Conservation (phyloP, 1,284 basidiomycete species). For the Naganishia albida region DNA sequence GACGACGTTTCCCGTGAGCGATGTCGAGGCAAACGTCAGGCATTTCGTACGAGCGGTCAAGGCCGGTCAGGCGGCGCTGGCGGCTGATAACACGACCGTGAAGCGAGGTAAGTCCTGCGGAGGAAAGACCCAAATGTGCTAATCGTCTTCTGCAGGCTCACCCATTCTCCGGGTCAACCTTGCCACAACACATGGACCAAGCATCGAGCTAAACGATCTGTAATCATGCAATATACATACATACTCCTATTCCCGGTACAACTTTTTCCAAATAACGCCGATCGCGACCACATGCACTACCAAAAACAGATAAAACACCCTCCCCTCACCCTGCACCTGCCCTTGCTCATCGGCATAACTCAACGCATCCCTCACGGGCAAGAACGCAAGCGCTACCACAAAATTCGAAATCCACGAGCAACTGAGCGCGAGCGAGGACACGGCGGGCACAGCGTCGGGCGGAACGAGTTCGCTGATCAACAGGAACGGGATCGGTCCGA, state of each 20-base stretch:
- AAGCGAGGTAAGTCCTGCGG: conserved; percentile 39
- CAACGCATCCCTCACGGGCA: conserved; percentile 75
- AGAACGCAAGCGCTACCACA: conserved; percentile 74
- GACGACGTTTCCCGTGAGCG: conserved; percentile 65
- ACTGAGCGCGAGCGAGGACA: conserved; percentile 79
- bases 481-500: conserved; percentile 91
- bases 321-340: conserved; percentile 63
- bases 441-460: conserved; percentile 73
- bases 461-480: conserved; percentile 91
- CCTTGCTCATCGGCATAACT: conserved; percentile 49
- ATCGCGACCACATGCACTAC: conserved; percentile 41
- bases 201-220: conserved; percentile 59
- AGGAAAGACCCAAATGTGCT: conserved; percentile 18
- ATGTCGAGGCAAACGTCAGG: conserved; percentile 76
- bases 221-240: conserved; percentile 8
- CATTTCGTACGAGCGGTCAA: conserved; percentile 73
- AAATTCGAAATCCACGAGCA: conserved; percentile 88
- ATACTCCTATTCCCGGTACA: conserved; percentile 23
- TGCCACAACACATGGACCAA: conserved; percentile 81
- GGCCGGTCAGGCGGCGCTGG: conserved; percentile 37
- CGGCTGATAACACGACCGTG: conserved; percentile 37
- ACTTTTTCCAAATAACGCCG: conserved; percentile 38
- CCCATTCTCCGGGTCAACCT: conserved; percentile 73
- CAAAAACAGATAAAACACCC: conserved; percentile 79
- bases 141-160: conserved; percentile 60